These are phyloP conservation scores for Clonostachys rosea DNA, from an alignment of 2,329 filamentous ascomycete species.

Conservation along the genomic window DNA sequence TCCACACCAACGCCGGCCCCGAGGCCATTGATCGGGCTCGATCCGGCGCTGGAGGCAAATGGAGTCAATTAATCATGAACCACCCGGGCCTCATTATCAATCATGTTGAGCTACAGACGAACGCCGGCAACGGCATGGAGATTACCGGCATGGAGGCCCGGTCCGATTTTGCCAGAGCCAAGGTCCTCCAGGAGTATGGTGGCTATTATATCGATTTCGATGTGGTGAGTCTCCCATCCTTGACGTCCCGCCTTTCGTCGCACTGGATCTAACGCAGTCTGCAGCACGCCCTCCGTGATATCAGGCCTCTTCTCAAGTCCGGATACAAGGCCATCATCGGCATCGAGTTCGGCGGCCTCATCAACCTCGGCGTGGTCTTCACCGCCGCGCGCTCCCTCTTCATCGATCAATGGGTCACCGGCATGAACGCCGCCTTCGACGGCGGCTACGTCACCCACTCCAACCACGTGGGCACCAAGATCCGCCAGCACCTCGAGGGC, in stretches of 20 bases:
- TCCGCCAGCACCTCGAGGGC: constrained; percentile 32
- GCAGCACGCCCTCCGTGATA: constrained; percentile 5
- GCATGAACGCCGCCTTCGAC: constrained; percentile 16
- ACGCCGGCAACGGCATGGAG: constrained; percentile 7
- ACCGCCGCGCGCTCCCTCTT: constrained; percentile 8
- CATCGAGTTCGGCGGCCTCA: constrained; percentile 6
- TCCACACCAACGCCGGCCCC: too few species aligned
- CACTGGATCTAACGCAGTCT: too few species aligned
- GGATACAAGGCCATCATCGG: constrained; percentile 10
- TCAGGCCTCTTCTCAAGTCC: constrained; percentile 5
- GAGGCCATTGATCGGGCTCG: too few species aligned
- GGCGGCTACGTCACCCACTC: constrained; percentile 18
- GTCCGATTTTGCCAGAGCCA: constrained; percentile 12
- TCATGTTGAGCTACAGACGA: constrained; percentile 20
- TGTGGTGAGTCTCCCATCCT: not conserved
- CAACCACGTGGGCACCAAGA: constrained; percentile 12
- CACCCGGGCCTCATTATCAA: constrained; percentile 3
- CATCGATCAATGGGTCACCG: constrained; percentile 9
- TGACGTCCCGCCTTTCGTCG: too few species aligned
- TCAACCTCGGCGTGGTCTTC: constrained; percentile 15
- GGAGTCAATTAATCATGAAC: too few species aligned
- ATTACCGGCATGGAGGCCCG: constrained; percentile 9
- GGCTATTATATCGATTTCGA: constrained; percentile 14
- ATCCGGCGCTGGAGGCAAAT: too few species aligned
- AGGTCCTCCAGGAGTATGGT: constrained; percentile 9